Conservation (phyloP, 2,329 filamentous ascomycete species). For the Lachnellula hyalina region DNA sequence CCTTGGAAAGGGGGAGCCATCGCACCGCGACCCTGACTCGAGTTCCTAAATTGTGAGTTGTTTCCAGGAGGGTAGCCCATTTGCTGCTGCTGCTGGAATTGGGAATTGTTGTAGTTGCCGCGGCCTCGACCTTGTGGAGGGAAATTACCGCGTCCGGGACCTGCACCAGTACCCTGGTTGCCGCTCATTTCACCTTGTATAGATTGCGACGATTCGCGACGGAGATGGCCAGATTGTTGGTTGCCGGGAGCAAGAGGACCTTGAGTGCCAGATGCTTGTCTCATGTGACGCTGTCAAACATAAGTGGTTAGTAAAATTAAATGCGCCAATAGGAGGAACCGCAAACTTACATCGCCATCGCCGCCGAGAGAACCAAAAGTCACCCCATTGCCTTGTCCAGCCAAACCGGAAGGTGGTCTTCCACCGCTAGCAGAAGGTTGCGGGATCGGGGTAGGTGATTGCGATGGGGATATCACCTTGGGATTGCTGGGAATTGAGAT, state of each 20-base stretch:
- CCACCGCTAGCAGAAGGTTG: conserved; percentile 78
- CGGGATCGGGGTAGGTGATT: conserved; percentile 89
- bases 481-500: conserved; percentile 65
- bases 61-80: conserved; percentile 46
- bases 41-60: conserved; percentile 26
- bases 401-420: conserved; percentile 70
- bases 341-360: conserved; percentile 69
- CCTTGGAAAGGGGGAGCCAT: conserved; percentile 43
- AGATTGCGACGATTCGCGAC: conserved; percentile 82
- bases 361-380: conserved; percentile 78
- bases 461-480: conserved; percentile 74
- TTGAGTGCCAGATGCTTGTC: conserved; percentile 59
- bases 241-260: conserved; percentile 55
- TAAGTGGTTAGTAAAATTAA: conserved; percentile 27
- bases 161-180: conserved; percentile 46
- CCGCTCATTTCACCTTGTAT: conserved; percentile 67
- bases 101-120: conserved; percentile 48
- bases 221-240: conserved; percentile 66
- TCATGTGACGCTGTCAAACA: conserved; percentile 56
- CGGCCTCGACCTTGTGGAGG: conserved; percentile 49
- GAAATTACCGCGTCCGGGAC: conserved; percentile 45
- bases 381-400: conserved; percentile 65
- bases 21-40: conserved; percentile 44
- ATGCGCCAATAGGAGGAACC: conserved; percentile 19
- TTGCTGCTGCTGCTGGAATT: conserved; percentile 43